Base-by-base conservation (phyloP, 169 alveolate species). In the Cryptosporidium meleagridis region DNA sequence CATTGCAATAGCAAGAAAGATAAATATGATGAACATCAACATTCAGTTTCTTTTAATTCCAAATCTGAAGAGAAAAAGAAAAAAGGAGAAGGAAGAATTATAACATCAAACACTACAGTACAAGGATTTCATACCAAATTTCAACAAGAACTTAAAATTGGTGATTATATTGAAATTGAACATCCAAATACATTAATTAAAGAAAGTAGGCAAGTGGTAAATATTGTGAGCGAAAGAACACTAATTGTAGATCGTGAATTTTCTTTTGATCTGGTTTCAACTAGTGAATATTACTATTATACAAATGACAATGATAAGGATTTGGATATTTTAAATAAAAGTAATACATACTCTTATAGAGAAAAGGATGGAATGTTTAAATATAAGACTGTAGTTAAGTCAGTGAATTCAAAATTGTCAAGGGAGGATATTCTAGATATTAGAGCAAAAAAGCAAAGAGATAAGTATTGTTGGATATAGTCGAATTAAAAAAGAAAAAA, bases 381-480 rank as follows among this genome's bases (percentile, higher is more conserved):
- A 9, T 92, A 92, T 62, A 91, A 71, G 44, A 72, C 86, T 2
- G 75, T 73, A 7, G 80, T 75, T n/a, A 35, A 71, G n/a, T 67
- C 72, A 55, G 21, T 65, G 33, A 68, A 91, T 5, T 33, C 41
- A 26, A 91, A 75, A 4, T 45, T 93, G 23, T 59, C 96, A 1
- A 92, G 93, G 14, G 96, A 93, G 31, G 95, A 93, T n/a, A 51
- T 86, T 33, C 70, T 93, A 6, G 93, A 93, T 58, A 52, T 85
- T 14, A 52, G 95, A 41, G 92, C 92, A 18, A 92, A 93, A 37
- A 93, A 91, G 48, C 92, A 92, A 35, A 70, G 96, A 3, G 96
- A 93, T 62, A 93, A 93, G 71, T 93, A 85, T 72, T 93, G 96
- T 68, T 93, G 96, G 96, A 91, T 85, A 85, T 91, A 91, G 39